phyloP scores from a whole-genome alignment of 2,329 filamentous ascomycete species.

The Tolypocladium inflatum region DNA sequence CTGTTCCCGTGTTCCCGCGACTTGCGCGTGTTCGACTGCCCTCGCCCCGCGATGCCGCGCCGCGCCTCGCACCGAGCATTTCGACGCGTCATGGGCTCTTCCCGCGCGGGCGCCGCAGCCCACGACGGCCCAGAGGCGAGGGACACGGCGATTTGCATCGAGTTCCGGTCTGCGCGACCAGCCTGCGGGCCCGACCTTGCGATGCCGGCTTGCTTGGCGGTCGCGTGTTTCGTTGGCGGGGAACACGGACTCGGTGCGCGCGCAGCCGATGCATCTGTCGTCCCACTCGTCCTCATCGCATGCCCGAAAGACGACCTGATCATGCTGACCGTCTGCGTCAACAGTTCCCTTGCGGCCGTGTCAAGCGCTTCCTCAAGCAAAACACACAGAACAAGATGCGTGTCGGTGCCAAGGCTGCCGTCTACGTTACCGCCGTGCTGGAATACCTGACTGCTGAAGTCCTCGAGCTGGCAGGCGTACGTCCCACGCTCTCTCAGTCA shows the following conservation, averaged over 20 bases:
- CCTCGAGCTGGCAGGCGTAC: constrained; percentile 84
- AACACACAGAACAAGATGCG: constrained; percentile 99
- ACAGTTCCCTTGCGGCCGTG: constrained; percentile 97
- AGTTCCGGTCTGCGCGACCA: not conserved
- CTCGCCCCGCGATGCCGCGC: not conserved
- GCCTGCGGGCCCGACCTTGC: not conserved
- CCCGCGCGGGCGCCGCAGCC: not conserved
- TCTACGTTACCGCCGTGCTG: constrained; percentile 95
- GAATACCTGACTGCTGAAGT: constrained; percentile 98
- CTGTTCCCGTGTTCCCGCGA: not conserved
- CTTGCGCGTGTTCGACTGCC: constrained; percentile 12
- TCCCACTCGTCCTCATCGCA: not conserved
- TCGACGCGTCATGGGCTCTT: constrained; percentile 7
- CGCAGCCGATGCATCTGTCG: not conserved
- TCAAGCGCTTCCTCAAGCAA: constrained; percentile 99
- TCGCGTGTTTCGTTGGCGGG: not conserved
- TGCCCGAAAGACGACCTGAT: not conserved
- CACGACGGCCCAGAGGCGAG: not conserved
- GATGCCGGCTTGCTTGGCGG: not conserved
- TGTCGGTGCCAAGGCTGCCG: constrained; percentile 95
- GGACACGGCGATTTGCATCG: not conserved
- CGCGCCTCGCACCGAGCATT: not conserved
- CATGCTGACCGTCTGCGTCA: constrained; percentile 11
- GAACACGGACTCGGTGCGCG: not conserved
- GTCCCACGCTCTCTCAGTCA: constrained; percentile 22